phyloP scores from a whole-genome alignment of 495 filamentous ascomycete species.

The Entonaema liquescens region DNA sequence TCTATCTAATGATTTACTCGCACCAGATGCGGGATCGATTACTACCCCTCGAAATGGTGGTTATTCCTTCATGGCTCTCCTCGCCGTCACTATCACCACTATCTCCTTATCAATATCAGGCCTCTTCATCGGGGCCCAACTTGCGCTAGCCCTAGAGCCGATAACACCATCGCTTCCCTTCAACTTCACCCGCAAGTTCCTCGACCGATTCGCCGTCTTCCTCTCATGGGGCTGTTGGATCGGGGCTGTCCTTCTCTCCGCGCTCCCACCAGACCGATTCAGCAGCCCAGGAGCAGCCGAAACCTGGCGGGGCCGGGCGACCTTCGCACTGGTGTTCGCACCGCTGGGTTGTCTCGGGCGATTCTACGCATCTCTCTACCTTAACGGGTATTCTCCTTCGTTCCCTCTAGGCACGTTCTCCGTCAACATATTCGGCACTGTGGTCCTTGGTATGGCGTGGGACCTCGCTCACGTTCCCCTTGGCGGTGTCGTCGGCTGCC shows the following conservation, averaged over 20 bases:
- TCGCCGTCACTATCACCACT: slow-evolving; percentile 74
- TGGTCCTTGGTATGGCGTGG: slow-evolving; percentile 69
- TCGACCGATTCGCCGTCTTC: slow-evolving; percentile 70
- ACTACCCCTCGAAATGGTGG: slow-evolving; percentile 70
- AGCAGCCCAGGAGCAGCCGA: slow-evolving; percentile 50
- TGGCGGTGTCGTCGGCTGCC: slow-evolving; percentile 70
- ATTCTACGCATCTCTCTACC: slow-evolving; percentile 72
- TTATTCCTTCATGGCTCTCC: slow-evolving; percentile 81
- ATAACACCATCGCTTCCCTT: slow-evolving; percentile 68
- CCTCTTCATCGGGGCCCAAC: slow-evolving; percentile 77
- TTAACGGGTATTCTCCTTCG: slow-evolving; percentile 70
- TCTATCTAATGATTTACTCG: slow-evolving; percentile 72
- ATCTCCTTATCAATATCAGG: slow-evolving; percentile 73
- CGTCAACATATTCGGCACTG: slow-evolving; percentile 82
- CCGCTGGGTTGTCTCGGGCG: slow-evolving; percentile 80
- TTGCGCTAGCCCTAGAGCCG: slow-evolving; percentile 70
- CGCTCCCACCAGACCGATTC: slow-evolving; percentile 74
- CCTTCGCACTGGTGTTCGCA: slow-evolving; percentile 86
- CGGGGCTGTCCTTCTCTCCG: slow-evolving; percentile 76
- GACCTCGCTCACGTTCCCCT: slow-evolving; percentile 72
- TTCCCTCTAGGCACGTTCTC: slow-evolving; percentile 92
- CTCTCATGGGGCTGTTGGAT: slow-evolving; percentile 80
- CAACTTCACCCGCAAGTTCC: slow-evolving; percentile 60
- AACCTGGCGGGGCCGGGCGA: slow-evolving; percentile 75
- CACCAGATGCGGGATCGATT: slow-evolving; percentile 32